Evolutionary conservation across 1,139 yeast genomes (phyloP).

Genomic region (Pichia terricola): DNA sequence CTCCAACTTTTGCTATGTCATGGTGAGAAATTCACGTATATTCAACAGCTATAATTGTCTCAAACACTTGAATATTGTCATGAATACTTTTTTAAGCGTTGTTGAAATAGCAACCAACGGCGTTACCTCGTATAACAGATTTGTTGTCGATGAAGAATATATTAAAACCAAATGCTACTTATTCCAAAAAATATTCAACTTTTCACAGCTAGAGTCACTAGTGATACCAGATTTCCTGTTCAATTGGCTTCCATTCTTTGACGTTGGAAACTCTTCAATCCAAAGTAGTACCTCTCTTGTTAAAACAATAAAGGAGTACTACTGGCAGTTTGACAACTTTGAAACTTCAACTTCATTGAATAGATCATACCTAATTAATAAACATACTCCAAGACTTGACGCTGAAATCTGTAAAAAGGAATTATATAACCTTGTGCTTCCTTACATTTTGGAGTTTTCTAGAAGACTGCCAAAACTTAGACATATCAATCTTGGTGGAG

Average conservation of each 20-base stretch:
- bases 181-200: conserved; percentile 12
- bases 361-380: too few species aligned
- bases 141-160: conserved; percentile 14
- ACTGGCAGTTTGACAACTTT: too few species aligned
- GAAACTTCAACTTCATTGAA: too few species aligned
- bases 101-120: conserved; percentile 11
- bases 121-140: conserved; percentile 11
- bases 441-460: too few species aligned
- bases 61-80: conserved; percentile 13
- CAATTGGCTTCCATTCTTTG: conserved; percentile 24
- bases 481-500: too few species aligned
- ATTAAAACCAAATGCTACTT: conserved; percentile 11
- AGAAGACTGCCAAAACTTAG: too few species aligned
- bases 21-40: conserved; percentile 11
- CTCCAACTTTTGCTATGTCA: conserved; percentile 13
- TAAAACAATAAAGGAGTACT: too few species aligned
- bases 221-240: conserved; percentile 24
- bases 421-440: too few species aligned
- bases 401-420: too few species aligned
- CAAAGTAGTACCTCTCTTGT: too few species aligned
- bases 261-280: too few species aligned
- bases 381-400: too few species aligned
- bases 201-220: conserved; percentile 14
- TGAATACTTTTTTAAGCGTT: conserved; percentile 17
- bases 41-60: conserved; percentile 9